Percentiles rank a stretch among this genome's conserved stretches.
Conservation (phyloP, 306 rosid species). For the Trifolium dubium region DNA sequence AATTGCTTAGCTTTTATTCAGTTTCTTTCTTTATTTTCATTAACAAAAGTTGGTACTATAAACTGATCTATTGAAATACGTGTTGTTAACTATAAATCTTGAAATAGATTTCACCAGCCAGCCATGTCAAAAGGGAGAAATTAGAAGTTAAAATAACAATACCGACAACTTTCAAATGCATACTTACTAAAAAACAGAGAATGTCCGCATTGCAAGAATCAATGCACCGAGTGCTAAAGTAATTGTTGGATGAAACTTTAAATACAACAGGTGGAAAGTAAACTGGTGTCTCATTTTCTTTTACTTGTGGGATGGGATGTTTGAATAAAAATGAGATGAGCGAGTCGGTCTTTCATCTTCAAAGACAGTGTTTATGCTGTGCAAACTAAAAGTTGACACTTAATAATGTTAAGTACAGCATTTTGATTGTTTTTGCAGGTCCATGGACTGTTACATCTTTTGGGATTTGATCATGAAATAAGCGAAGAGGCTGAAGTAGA, state of each 20-base stretch:
- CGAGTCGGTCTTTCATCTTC: constrained; percentile 20
- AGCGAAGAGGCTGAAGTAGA: constrained; percentile 85
- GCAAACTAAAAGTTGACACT: constrained; percentile 38
- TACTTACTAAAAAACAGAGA: constrained; percentile 1
- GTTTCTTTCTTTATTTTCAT: constrained; percentile 26
- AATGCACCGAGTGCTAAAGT: constrained; percentile 4
- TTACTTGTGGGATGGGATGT: not conserved
- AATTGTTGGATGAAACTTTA: not conserved
- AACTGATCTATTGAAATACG: constrained; percentile 30
- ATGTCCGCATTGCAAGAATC: constrained; percentile 29
- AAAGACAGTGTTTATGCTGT: constrained; percentile 1
- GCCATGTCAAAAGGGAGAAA: not conserved
- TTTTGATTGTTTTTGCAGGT: constrained; percentile 50
- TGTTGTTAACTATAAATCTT: constrained; percentile 3
- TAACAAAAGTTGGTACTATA: constrained; percentile 1
- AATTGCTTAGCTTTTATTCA: constrained; percentile 24
- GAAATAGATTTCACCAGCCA: constrained; percentile 2
- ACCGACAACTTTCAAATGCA: constrained; percentile 6
- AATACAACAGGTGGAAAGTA: constrained; percentile 18
- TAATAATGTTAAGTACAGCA: constrained; percentile 37
- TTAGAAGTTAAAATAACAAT: not conserved
- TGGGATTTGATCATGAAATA: constrained; percentile 91
- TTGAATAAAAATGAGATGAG: not conserved
- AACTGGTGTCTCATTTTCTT: constrained; percentile 32
- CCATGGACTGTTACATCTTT: constrained; percentile 92